Evolutionary conservation across 2,329 filamentous ascomycete species (phyloP).

Genomic region (Atkinsonella texensis): DNA sequence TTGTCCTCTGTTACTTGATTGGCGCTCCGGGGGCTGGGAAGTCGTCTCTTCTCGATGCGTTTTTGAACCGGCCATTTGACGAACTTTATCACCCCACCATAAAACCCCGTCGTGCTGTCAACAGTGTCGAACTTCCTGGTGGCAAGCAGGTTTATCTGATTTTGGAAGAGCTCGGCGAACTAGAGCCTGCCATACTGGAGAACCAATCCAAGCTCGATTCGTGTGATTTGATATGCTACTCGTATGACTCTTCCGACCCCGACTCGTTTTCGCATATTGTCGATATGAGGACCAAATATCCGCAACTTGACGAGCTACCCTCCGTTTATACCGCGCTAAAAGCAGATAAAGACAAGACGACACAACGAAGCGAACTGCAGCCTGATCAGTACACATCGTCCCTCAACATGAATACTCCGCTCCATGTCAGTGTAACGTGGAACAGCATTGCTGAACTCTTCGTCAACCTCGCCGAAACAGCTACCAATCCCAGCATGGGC

Average conservation of each 20-base stretch:
- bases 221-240: slow-evolving; percentile 89
- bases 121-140: slow-evolving; percentile 89
- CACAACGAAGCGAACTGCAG: slow-evolving; percentile 82
- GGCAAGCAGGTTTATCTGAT: slow-evolving; percentile 97
- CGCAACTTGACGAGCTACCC: slow-evolving; percentile 78
- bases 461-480: slow-evolving; percentile 79
- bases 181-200: slow-evolving; percentile 90
- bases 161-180: slow-evolving; percentile 83
- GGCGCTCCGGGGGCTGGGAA: slow-evolving; percentile 82
- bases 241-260: slow-evolving; percentile 93
- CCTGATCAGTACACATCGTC: slow-evolving; percentile 82
- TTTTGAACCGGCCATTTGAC: slow-evolving; percentile 79
- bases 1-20: slow-evolving; percentile 86
- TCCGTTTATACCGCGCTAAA: slow-evolving; percentile 89
- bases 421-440: slow-evolving; percentile 95
- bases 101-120: slow-evolving; percentile 84
- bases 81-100: slow-evolving; percentile 84
- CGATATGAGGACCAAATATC: slow-evolving; percentile 63
- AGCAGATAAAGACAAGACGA: slow-evolving; percentile 91
- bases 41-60: slow-evolving; percentile 79
- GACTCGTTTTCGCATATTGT: slow-evolving; percentile 93
- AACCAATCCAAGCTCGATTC: slow-evolving; percentile 83
- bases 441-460: slow-evolving; percentile 89
- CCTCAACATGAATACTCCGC: slow-evolving; percentile 77
- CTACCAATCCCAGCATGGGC: slow-evolving; percentile 76